Evolutionary conservation across 345 rosid genomes (phyloP).

Genomic region (Gossypioides kirkii): DNA sequence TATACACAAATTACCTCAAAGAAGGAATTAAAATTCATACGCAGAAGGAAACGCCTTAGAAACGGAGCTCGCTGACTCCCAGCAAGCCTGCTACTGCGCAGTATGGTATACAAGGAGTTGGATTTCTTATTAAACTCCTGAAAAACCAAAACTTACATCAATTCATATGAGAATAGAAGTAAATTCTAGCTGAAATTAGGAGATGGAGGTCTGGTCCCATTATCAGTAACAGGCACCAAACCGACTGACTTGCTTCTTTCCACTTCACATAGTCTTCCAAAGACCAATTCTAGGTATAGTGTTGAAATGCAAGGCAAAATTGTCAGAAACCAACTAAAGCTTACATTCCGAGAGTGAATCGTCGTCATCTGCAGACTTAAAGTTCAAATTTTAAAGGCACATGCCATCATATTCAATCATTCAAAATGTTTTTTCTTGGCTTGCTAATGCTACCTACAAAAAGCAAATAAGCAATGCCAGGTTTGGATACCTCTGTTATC

Average conservation of each 20-base stretch:
- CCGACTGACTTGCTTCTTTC: background rate
- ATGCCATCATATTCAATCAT: background rate
- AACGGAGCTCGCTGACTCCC: constrained; percentile 96
- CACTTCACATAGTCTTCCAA: background rate
- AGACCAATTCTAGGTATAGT: background rate
- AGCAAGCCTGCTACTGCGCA: constrained; percentile 89
- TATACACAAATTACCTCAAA: constrained; percentile 78
- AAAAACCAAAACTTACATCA: background rate
- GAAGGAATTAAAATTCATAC: constrained; percentile 79
- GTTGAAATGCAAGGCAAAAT: background rate
- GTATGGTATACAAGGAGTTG: constrained; percentile 76
- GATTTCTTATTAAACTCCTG: constrained; percentile 97
- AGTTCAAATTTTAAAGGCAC: background rate
- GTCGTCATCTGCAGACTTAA: background rate
- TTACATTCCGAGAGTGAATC: background rate
- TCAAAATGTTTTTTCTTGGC: background rate
- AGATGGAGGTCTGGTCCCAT: background rate
- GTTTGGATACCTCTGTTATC: constrained; percentile 57
- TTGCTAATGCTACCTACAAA: background rate
- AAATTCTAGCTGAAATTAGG: background rate
- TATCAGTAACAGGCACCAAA: background rate
- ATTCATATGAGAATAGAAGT: background rate
- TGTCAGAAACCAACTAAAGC: background rate
- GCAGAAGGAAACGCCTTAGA: constrained; percentile 87
- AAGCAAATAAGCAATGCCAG: background rate